phyloP scores from a whole-genome alignment of 225 moss, liverwort and hornwort genomes.

The Pseudoscleropodium purum region DNA sequence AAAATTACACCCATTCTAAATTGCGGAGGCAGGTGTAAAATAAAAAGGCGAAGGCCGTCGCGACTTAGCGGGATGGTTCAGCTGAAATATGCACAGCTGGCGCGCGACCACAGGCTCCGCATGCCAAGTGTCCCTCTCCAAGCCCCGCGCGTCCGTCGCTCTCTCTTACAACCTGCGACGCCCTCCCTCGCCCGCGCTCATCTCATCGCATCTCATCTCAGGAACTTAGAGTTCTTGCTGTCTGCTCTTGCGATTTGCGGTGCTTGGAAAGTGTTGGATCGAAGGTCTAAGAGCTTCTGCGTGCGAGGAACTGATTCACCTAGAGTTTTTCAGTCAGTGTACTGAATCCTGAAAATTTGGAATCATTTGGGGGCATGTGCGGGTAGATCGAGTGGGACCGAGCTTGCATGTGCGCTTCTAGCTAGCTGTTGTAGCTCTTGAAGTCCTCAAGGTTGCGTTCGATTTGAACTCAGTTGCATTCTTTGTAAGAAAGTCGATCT shows the following conservation, averaged over 20 bases:
- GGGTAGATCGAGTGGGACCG: not conserved
- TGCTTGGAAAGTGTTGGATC: not conserved
- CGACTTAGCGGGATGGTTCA: not conserved
- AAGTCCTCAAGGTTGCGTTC: not conserved
- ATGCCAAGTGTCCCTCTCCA: conserved; percentile 7
- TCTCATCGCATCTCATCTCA: not conserved
- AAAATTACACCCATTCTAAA: not conserved
- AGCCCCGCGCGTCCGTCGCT: not conserved
- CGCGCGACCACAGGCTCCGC: not conserved
- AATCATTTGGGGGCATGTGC: not conserved
- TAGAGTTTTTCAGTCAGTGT: not conserved
- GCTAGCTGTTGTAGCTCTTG: not conserved
- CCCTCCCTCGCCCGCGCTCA: not conserved
- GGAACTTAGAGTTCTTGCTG: not conserved
- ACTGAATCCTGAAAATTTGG: not conserved
- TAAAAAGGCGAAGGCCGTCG: not conserved
- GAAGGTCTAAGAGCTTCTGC: not conserved
- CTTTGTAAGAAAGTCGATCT: not conserved
- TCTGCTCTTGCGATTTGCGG: not conserved
- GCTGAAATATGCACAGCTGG: not conserved
- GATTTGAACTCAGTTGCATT: not conserved
- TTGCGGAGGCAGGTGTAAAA: not conserved
- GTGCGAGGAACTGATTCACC: not conserved
- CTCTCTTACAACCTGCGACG: not conserved
- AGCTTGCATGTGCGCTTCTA: not conserved